Conservation (phyloP, 1,284 basidiomycete genomes). For the Trametes sp. region DNA sequence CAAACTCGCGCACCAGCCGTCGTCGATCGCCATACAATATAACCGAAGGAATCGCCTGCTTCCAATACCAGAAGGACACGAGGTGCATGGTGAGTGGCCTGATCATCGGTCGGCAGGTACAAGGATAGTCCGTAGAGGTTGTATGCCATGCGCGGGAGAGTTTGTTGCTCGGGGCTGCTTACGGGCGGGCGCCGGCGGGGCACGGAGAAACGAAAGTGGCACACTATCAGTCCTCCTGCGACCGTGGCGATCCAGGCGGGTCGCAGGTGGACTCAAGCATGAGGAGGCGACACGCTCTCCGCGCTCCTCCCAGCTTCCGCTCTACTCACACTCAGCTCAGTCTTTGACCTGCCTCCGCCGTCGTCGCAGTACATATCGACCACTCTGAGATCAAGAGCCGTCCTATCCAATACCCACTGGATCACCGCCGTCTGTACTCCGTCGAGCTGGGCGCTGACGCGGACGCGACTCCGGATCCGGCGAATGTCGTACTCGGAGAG, state of each 20-base stretch:
- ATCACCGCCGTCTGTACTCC: not conserved
- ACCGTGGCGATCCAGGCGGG: not conserved
- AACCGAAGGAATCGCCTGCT: not conserved
- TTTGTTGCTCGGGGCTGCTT: not conserved
- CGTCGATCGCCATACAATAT: not conserved
- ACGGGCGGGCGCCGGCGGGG: constrained; percentile 1
- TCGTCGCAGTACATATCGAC: not conserved
- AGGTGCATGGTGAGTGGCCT: constrained; percentile 13
- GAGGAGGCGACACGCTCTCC: not conserved
- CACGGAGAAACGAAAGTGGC: not conserved
- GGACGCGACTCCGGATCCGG: not conserved
- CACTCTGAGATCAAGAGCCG: not conserved
- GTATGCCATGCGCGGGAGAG: constrained; percentile 9
- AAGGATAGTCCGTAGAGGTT: not conserved
- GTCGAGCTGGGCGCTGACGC: not conserved
- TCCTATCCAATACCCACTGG: not conserved
- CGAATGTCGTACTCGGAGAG: not conserved
- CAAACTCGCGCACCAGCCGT: no score
- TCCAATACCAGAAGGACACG: constrained; percentile 4
- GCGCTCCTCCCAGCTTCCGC: not conserved
- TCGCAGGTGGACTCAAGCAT: constrained; percentile 7
- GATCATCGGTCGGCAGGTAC: not conserved
- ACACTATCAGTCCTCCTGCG: constrained; percentile 7
- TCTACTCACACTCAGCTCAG: no score
- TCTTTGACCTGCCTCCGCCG: not conserved